A percentile compares a stretch with the other conserved stretches of the same genome.
phyloP scores from a whole-genome alignment of 1,139 yeast genomes.

The Yamadazyma taylorii region DNA sequence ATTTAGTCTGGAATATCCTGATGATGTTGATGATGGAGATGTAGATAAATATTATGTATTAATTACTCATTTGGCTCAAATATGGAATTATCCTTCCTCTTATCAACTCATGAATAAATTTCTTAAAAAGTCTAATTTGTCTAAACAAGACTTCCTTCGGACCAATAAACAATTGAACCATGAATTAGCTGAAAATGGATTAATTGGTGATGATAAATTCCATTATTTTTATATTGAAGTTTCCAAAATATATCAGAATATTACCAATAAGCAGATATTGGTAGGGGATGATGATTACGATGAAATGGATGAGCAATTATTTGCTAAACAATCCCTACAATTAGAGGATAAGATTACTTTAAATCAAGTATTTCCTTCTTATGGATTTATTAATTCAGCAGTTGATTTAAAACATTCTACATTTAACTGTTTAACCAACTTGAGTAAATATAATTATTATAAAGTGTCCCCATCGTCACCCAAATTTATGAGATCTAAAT shows the following conservation, averaged over 20 bases:
- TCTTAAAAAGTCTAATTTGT: constrained; percentile 22
- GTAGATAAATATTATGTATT: constrained; percentile 23
- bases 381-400: constrained; percentile 33
- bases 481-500: constrained; percentile 21
- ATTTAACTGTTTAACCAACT: constrained; percentile 35
- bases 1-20: constrained; percentile 5
- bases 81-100: constrained; percentile 46
- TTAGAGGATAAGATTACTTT: constrained; percentile 29
- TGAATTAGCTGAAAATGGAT: constrained; percentile 18
- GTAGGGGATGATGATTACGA: constrained; percentile 8
- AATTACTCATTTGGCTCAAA: constrained; percentile 31
- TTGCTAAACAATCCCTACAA: constrained; percentile 5
- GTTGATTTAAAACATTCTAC: constrained; percentile 34
- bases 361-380: constrained; percentile 44
- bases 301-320: constrained; percentile 5
- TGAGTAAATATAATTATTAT: constrained; percentile 40
- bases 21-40: too few species aligned
- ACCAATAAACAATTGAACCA: constrained; percentile 25
- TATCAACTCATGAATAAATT: constrained; percentile 38
- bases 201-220: constrained; percentile 24
- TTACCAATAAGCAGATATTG: constrained; percentile 21
- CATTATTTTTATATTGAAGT: constrained; percentile 32
- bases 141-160: constrained; percentile 21
- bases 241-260: constrained; percentile 18
- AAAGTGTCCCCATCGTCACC: constrained; percentile 21